A percentile compares a stretch with the other conserved stretches of the same genome.
phyloP scores from a whole-genome alignment of 768 basidiomycete species.

The Boletus sensibilis region DNA sequence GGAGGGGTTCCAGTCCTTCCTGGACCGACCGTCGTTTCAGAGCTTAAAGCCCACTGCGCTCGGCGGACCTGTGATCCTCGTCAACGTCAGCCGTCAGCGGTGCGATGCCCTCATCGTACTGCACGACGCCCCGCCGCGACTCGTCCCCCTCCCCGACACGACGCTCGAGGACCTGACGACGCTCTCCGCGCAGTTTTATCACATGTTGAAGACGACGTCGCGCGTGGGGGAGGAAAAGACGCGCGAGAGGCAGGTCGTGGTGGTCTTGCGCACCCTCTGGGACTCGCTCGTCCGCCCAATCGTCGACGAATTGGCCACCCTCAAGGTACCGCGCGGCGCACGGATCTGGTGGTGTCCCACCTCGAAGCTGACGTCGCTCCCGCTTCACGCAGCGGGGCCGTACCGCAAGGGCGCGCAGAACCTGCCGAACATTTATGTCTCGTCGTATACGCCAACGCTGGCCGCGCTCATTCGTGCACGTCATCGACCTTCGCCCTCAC shows the following conservation, averaged over 20 bases:
- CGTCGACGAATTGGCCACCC: constrained; percentile 8
- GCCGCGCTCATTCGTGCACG: constrained; percentile 30
- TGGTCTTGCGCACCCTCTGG: constrained; percentile 27
- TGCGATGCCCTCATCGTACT: constrained; percentile 41
- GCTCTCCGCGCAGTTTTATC: constrained; percentile 6
- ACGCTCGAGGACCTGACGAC: constrained; percentile 11
- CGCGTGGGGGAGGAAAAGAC: constrained; percentile 21
- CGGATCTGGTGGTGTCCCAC: constrained; percentile 38
- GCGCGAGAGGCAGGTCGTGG: constrained; percentile 16
- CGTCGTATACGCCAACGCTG: constrained; percentile 36
- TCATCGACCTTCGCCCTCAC: neutral
- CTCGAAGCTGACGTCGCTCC: constrained; percentile 30
- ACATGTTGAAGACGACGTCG: constrained; percentile 4
- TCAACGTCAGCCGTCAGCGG: constrained; percentile 33
- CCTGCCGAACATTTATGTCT: constrained; percentile 24
- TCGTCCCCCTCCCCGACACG: constrained; percentile 19
- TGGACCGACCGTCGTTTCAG: constrained; percentile 23
- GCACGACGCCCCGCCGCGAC: constrained; percentile 16
- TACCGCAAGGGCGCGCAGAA: constrained; percentile 17
- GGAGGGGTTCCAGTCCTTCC: constrained; percentile 32
- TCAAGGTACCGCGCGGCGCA: constrained; percentile 19
- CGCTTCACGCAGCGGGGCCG: constrained; percentile 34
- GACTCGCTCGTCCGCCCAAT: constrained; percentile 22
- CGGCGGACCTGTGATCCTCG: constrained; percentile 37
- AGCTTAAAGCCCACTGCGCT: constrained; percentile 19